Conservation (phyloP, 2,329 filamentous ascomycete species). For the Rosellinia necatrix region DNA sequence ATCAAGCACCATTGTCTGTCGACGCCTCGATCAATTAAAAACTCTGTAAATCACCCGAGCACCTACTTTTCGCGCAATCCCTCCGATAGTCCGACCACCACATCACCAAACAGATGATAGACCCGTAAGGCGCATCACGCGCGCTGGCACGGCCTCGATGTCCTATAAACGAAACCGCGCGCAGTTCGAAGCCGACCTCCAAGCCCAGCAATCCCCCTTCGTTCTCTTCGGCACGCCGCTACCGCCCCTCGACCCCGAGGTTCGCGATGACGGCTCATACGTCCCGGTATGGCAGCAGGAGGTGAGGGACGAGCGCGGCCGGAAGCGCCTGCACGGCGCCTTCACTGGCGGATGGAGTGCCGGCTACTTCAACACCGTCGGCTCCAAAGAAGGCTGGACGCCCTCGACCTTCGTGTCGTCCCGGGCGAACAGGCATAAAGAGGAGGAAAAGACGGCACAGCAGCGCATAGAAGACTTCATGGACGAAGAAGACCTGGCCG, state of each 20-base stretch:
- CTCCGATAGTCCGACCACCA: too few species aligned
- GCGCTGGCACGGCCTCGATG: conserved; percentile 53
- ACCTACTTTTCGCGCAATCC: too few species aligned
- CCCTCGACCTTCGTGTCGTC: conserved; percentile 92
- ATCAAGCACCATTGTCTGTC: too few species aligned
- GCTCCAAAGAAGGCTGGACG: conserved; percentile 97
- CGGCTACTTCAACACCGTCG: conserved; percentile 97
- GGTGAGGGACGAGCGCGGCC: conserved; percentile 87
- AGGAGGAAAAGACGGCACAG: conserved; percentile 54
- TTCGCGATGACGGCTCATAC: conserved; percentile 88
- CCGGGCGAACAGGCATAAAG: conserved; percentile 73
- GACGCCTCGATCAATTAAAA: too few species aligned
- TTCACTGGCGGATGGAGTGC: conserved; percentile 97
- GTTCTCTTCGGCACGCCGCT: conserved; percentile 84
- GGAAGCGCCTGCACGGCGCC: conserved; percentile 90
- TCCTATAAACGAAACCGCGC: conserved; percentile 79
- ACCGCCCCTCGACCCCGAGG: conserved; percentile 74
- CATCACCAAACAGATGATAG: conserved; percentile 16
- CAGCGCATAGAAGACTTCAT: conserved; percentile 85
- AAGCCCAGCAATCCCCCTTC: conserved; percentile 71
- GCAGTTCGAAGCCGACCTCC: conserved; percentile 76
- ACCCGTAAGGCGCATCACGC: conserved; percentile 6
- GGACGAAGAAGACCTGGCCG: conserved; percentile 94
- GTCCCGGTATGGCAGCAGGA: conserved; percentile 98
- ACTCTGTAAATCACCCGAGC: too few species aligned